Evolutionary conservation across 345 rosid genomes (phyloP), one percentile per base, ranked within the genome.

Genomic region (Hibiscus tridactylites): DNA sequence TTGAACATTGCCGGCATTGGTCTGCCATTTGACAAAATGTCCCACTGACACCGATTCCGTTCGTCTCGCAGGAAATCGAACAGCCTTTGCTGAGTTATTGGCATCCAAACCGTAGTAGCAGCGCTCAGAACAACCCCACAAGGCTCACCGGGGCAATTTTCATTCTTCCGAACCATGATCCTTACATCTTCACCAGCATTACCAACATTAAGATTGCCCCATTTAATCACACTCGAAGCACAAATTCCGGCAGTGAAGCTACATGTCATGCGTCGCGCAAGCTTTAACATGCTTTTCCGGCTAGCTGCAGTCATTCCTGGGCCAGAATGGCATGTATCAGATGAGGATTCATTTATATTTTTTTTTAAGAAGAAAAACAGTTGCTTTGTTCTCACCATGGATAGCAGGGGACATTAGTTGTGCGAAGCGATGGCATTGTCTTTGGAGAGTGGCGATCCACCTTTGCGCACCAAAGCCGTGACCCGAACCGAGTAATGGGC

Each of bases 381-480:
- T 21, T 62, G 87, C 60, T 59, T 80, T 80, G 33, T 86, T 87
- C 50, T 76, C 76, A 16, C 78, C n/a, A 11, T 86, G 71, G 47
- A 77, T 82, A 13, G 76, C 59, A 4, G 96, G 81, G 37, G 90
- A 85, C 87, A 85, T 78, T 70, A 86, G 87, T 44, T 83, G 80
- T 6, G 89, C 89, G 9, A 86, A 79, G 78, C 86, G 77, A 58
- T 85, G 83, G 77, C 85, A 83, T 10, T 88, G 92, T 53, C 92
- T 82, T 68, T 86, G 90, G 33, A 90, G 89, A 28, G 92, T 85
- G 50, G 96, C 84, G 3, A 88, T 49, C 92, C 92, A 90, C 16
- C 89, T 72, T n/a, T 81, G 88, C 0, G 92, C 85, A 2, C 96
- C 96, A 46, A 87, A 90, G 16, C 90, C 96, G 78, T 82, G 77